phyloP scores from a whole-genome alignment of 2,329 filamentous ascomycete genomes.

The Emericellopsis cladophorae region DNA sequence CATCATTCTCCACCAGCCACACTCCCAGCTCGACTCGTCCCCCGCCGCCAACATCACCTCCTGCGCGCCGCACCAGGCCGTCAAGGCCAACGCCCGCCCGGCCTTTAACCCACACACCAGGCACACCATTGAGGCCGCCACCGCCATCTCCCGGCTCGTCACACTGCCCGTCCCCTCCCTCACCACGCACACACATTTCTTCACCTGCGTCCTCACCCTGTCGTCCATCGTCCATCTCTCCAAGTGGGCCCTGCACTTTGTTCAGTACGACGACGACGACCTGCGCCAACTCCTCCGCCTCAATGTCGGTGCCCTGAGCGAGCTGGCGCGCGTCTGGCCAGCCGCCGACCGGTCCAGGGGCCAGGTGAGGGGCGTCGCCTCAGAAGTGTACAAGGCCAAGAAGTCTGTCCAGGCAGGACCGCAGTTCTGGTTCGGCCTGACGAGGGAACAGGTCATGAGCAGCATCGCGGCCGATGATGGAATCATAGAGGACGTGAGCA shows the following conservation, averaged over 20 bases:
- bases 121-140: conserved; percentile 69
- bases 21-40: conserved; percentile 59
- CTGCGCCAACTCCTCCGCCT: conserved; percentile 65
- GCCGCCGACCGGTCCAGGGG: conserved; percentile 56
- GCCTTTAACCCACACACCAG: conserved; percentile 56
- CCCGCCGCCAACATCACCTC: conserved; percentile 47
- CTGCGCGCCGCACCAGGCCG: conserved; percentile 47
- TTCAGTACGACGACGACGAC: conserved; percentile 48
- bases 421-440: conserved; percentile 34
- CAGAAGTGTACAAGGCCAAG: conserved; percentile 54
- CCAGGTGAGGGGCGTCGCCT: conserved; percentile 68
- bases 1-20: conserved; percentile 69
- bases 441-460: conserved; percentile 35
- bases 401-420: conserved; percentile 35
- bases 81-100: conserved; percentile 33
- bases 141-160: conserved; percentile 62
- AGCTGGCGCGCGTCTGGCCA: conserved; percentile 58
- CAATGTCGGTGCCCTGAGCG: conserved; percentile 63
- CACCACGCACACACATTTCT: conserved; percentile 64
- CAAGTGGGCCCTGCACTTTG: conserved; percentile 57
- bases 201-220: conserved; percentile 68
- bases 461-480: conserved; percentile 37
- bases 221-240: conserved; percentile 73
- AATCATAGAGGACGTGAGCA: conserved; percentile 35
- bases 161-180: conserved; percentile 60